Evolutionary conservation across 805 yeast genomes (phyloP).

Genomic region (Tetrapisispora arboricola): DNA sequence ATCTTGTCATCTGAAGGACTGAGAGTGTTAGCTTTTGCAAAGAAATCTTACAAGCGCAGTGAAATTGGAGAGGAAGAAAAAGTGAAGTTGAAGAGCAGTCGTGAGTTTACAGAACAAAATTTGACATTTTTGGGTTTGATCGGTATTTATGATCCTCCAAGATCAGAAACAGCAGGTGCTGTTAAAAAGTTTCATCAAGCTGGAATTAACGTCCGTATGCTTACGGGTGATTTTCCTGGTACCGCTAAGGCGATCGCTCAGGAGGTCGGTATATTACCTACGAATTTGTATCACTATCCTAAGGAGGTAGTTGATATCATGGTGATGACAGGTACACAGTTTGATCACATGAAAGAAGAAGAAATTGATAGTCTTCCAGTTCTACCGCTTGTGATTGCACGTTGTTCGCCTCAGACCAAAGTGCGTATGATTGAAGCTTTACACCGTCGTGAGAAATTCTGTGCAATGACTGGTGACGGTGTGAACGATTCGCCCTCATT

Average conservation of each 20-base stretch:
- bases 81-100: conserved; percentile 16
- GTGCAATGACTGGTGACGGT: conserved; percentile 99
- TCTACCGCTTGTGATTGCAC: conserved; percentile 79
- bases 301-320: conserved; percentile 39
- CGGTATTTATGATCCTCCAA: conserved; percentile 97
- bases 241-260: conserved; percentile 80
- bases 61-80: conserved; percentile 26
- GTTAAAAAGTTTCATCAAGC: conserved; percentile 72
- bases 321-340: conserved; percentile 75
- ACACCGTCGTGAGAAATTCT: conserved; percentile 82
- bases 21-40: conserved; percentile 76
- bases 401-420: conserved; percentile 91
- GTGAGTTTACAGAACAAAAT: conserved; percentile 40
- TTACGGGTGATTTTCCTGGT: conserved; percentile 87
- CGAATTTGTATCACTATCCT: conserved; percentile 34
- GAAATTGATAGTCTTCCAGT: conserved; percentile 64
- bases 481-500: conserved; percentile 96
- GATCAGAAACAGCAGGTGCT: conserved; percentile 71
- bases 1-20: conserved; percentile 71
- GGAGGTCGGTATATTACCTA: conserved; percentile 78
- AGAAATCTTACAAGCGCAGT: conserved; percentile 24
- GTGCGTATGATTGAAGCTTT: conserved; percentile 82
- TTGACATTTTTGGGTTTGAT: conserved; percentile 73
- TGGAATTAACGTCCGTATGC: conserved; percentile 96
- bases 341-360: conserved; percentile 61